These are phyloP conservation scores for Trichoderma asperellum DNA, from an alignment of 2,329 filamentous ascomycete genomes.

Conservation along the genomic window DNA sequence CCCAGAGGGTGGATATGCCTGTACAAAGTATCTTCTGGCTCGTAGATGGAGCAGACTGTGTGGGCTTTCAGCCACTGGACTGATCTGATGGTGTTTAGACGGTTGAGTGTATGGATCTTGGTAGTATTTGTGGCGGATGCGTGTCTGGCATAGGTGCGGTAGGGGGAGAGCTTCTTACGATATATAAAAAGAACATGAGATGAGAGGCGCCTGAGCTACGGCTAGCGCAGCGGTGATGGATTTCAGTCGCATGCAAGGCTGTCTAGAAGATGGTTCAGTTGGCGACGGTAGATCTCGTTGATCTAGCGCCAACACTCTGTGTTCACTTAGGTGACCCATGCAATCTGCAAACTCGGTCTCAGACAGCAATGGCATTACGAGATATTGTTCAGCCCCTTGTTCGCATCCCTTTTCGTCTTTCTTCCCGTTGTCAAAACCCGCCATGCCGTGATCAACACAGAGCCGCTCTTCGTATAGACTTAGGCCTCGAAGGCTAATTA, in stretches of 20 bases:
- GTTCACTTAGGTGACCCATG: neutral
- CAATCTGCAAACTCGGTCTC: neutral
- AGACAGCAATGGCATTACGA: neutral
- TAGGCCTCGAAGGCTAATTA: neutral
- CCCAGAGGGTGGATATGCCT: no score
- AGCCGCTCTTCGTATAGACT: neutral
- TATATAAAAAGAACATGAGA: neutral
- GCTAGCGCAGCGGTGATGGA: conserved; percentile 12
- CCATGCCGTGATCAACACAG: neutral
- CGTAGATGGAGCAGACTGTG: neutral
- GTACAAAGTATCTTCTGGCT: neutral
- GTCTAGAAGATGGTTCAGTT: conserved; percentile 1
- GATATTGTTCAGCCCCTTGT: neutral
- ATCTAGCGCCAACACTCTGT: neutral
- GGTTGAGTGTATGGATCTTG: neutral
- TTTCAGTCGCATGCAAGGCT: neutral
- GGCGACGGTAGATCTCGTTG: neutral
- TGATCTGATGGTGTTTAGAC: neutral
- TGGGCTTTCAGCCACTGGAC: neutral
- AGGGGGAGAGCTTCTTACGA: conserved; percentile 7
- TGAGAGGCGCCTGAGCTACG: neutral
- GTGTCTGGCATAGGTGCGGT: conserved; percentile 4
- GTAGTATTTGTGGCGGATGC: neutral
- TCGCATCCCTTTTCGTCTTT: neutral
- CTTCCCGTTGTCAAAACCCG: neutral